These are phyloP conservation scores for Ichthyophthirius multifiliis DNA, from an alignment of 169 alveolate genomes.

Conservation along the genomic window DNA sequence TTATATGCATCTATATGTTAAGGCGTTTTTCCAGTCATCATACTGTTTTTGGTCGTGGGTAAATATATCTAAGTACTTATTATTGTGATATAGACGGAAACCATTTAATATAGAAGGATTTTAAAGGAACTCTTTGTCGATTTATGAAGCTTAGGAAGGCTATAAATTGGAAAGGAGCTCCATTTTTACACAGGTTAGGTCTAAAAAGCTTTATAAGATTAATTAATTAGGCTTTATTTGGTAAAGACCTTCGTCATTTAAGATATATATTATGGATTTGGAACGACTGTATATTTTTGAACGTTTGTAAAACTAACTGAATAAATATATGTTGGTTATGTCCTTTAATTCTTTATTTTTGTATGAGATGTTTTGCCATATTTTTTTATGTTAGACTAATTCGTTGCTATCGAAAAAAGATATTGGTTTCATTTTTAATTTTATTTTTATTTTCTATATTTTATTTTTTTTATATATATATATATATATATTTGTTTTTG, in stretches of 20 bases:
- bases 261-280: not conserved
- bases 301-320: not conserved
- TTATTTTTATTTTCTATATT: too few species aligned
- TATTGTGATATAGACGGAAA: conserved; percentile 1
- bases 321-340: not conserved
- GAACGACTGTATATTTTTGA: conserved; percentile 1
- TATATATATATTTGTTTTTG: too few species aligned
- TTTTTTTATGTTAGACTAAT: not conserved
- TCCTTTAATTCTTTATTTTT: not conserved
- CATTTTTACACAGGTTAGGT: not conserved
- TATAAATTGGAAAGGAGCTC: too few species aligned
- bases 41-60: not conserved
- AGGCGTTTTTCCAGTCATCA: conserved; percentile 8
- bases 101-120: too few species aligned
- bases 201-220: not conserved
- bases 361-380: not conserved
- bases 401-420: conserved; percentile 15
- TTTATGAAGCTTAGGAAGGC: too few species aligned
- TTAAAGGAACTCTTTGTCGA: too few species aligned
- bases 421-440: not conserved
- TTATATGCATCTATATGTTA: conserved; percentile 6
- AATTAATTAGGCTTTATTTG: not conserved
- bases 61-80: not conserved
- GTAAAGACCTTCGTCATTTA: not conserved
- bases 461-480: too few species aligned